phyloP scores from a whole-genome alignment of 441 rosid species.

The Populus hybrid region DNA sequence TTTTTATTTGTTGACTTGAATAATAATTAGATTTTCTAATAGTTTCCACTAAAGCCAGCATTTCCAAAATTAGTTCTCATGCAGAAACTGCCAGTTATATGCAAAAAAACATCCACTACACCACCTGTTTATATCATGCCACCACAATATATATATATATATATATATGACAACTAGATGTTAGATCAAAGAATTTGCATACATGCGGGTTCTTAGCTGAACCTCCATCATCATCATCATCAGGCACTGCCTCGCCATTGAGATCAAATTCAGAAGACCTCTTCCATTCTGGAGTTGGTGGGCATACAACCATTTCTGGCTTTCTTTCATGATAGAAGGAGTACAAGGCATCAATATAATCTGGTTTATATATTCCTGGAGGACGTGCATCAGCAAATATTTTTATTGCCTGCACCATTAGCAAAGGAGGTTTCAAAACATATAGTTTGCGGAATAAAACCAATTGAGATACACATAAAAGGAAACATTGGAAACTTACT shows the following conservation, averaged over 20 bases:
- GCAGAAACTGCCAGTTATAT: not conserved
- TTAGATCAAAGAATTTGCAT: constrained; percentile 29
- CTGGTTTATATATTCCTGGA: constrained; percentile 97
- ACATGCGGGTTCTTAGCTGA: constrained; percentile 61
- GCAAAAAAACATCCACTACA: not conserved
- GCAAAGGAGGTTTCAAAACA: constrained; percentile 17
- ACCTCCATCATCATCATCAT: constrained; percentile 86
- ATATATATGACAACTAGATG: not conserved
- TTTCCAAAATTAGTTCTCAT: not conserved
- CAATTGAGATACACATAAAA: constrained; percentile 4
- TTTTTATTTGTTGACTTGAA: not conserved
- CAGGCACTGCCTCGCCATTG: constrained; percentile 96
- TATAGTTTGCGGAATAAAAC: constrained; percentile 5
- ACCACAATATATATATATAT: not conserved
- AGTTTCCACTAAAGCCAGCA: not conserved
- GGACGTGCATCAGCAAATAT: constrained; percentile 87
- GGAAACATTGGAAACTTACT: not conserved
- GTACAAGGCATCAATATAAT: constrained; percentile 80
- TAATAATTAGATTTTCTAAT: too few relatives aligned
- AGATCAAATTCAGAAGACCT: constrained; percentile 92
- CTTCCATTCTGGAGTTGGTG: constrained; percentile 98
- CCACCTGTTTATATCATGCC: not conserved
- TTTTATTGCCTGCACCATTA: constrained; percentile 68
- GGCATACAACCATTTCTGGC: constrained; percentile 72
- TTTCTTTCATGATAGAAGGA: constrained; percentile 88